Evolutionary conservation across 2,329 filamentous ascomycete species (phyloP).

Genomic region (Sclerotinia spermophila): DNA sequence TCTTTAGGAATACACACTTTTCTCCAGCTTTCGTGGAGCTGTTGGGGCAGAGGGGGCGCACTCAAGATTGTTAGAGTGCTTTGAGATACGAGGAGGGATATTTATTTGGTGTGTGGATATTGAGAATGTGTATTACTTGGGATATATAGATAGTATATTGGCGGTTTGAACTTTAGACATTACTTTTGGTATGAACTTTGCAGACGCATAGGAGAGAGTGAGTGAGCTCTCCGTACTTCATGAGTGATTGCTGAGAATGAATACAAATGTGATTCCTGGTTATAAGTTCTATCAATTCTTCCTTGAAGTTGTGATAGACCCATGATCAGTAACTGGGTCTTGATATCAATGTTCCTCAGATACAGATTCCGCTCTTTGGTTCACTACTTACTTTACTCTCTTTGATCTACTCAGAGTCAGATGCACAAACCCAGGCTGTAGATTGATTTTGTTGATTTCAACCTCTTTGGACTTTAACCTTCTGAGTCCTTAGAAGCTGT

Average conservation of each 20-base stretch:
- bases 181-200: background rate
- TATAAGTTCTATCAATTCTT: background rate
- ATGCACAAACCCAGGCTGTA: background rate
- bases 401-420: background rate
- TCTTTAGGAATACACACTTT: no score
- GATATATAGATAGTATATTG: no score
- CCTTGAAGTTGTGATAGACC: background rate
- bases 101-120: background rate
- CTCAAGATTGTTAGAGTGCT: background rate
- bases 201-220: background rate
- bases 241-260: background rate
- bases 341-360: background rate
- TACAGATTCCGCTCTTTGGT: background rate
- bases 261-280: background rate
- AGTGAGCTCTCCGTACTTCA: no score
- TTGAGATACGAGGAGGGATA: background rate
- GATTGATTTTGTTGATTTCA: no score
- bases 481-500: no score
- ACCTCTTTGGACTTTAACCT: no score
- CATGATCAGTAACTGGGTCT: background rate
- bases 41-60: no score
- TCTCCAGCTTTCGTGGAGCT: no score
- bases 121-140: background rate
- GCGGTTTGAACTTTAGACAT: no score
- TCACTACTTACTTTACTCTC: background rate